These are phyloP conservation scores for Euphrasia confusa DNA, from an alignment of 257 asterid genomes.

Conservation along the genomic window DNA sequence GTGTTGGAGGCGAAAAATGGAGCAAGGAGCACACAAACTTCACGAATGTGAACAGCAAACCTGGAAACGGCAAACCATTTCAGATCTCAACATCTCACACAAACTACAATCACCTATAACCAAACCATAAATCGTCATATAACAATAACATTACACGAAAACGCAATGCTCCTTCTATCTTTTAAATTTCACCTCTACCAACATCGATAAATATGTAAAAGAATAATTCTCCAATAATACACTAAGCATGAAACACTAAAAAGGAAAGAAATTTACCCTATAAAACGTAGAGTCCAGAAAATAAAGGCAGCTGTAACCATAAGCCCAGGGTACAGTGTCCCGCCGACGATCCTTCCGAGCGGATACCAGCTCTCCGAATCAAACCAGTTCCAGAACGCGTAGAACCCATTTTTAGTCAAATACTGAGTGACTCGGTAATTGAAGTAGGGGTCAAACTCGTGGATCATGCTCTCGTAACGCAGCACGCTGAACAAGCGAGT, in stretches of 20 bases:
- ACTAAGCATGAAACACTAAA: not conserved
- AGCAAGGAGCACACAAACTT: constrained; percentile 97
- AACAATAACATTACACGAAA: constrained; percentile 1
- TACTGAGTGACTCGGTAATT: constrained; percentile 89
- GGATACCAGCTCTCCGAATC: constrained; percentile 99
- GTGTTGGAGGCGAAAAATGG: constrained; percentile 98
- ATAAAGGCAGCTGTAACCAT: constrained; percentile 97
- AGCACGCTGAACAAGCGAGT: constrained; percentile 85
- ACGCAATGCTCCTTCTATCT: not conserved
- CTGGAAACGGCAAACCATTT: constrained; percentile 38
- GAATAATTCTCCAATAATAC: not conserved
- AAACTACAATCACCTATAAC: not conserved
- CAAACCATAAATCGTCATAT: no score
- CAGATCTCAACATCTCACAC: constrained; percentile 19
- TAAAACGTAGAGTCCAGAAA: constrained; percentile 75
- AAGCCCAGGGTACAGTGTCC: constrained; percentile 95
- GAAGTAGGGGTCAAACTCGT: constrained; percentile 98
- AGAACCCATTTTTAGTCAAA: constrained; percentile 72
- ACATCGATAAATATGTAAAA: not conserved
- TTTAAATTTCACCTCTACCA: not conserved
- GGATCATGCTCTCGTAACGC: constrained; percentile 99
- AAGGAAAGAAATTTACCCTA: constrained; percentile 46
- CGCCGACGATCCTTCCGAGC: constrained; percentile 86
- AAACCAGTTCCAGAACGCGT: constrained; percentile 99
- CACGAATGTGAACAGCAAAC: constrained; percentile 97